Percentiles rank a stretch among this genome's conserved stretches.
Conservation (phyloP, 176 grass and related monocot genomes). For the Triticum dicoccoides region DNA sequence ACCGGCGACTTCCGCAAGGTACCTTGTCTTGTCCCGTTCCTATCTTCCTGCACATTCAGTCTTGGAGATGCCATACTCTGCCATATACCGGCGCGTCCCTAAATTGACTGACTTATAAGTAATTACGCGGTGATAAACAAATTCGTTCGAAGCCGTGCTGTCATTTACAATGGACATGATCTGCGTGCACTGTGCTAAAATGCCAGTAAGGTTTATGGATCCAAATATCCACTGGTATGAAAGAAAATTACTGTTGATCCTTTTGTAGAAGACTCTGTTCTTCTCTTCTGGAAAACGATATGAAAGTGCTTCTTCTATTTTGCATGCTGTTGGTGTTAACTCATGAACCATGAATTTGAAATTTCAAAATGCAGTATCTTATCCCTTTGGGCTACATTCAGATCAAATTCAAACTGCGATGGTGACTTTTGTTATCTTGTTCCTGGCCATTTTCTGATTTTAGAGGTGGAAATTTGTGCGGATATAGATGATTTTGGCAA, state of each 20-base stretch:
- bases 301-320: background rate
- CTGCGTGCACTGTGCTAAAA: background rate
- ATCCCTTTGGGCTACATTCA: background rate
- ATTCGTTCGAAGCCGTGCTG: background rate
- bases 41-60: background rate
- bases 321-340: background rate
- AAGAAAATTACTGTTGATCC: background rate
- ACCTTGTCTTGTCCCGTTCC: background rate
- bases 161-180: background rate
- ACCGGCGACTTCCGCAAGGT: conserved; percentile 90
- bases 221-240: background rate
- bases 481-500: background rate
- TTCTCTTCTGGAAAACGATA: background rate
- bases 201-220: background rate
- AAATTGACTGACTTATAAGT: too few relatives aligned
- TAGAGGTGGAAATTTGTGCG: background rate
- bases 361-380: background rate
- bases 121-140: too few relatives aligned
- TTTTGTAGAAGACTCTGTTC: background rate
- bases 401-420: background rate
- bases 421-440: background rate
- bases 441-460: background rate
- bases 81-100: too few relatives aligned
- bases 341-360: background rate
- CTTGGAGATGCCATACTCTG: background rate